Evolutionary conservation across 2,329 filamentous ascomycete species (phyloP), one percentile per base, ranked within the genome.

Genomic region (Botrytis aclada): DNA sequence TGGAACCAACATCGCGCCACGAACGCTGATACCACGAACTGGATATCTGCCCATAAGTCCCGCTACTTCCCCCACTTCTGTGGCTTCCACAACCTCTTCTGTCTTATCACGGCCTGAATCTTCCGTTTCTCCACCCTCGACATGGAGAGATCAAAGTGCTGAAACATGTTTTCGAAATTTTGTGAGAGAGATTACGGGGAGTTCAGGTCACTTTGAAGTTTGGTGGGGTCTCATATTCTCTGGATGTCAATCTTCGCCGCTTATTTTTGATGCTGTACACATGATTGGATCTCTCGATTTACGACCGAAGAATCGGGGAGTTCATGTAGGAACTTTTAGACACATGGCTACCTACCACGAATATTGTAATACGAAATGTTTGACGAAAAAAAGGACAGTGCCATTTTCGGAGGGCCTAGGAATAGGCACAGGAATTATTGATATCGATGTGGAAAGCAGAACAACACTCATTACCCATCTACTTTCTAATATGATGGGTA

Each of bases 261-360:
- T 51, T 29, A 16, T 65, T 56, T 65, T 66, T 20, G 69, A 71
- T 64, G 45, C 69, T 34, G 60, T 71, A 41, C 69, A 71, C 22
- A 54, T 54, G 45, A 71, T 69, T 74, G n/a, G 70, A 73, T 64
- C 41, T 73, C 14, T 67, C 45, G 39, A 51, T 66, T 60, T 74
- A 65, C 41, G 69, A 29, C 70, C 71, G 37, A 69, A 72, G 29
- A 65, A 66, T 62, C 72, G 70, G 37, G 74, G 74, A 18, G 74
- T 65, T 43, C 74, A 74, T 22, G 70, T 77, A 18, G 76, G 76
- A 25, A 77, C 74, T 0, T 69, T 77, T 29, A 70, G 72, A 47
- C 76, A 77, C 58, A 74, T 75, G 56, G 72, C 72, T 29, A 76
- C 74, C 7, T 77, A 75, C 56, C 72, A 74, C n/a, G 74, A 77